Conservation (phyloP, 371 early-diverging fungal genomes). For the Sporodiniella umbellata region DNA sequence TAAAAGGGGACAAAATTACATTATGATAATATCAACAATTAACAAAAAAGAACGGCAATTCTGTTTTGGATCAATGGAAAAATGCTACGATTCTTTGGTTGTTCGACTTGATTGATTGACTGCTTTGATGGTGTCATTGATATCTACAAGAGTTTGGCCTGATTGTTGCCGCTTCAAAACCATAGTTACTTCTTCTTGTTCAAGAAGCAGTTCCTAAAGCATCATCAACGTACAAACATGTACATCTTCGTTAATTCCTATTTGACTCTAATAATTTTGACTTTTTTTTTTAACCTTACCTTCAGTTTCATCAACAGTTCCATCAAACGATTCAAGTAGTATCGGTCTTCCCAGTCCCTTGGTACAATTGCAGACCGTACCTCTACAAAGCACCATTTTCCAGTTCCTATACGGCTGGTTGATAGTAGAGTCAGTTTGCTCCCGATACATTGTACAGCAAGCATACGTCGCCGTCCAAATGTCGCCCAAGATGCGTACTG, state of each 20-base stretch:
- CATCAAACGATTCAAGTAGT: conserved; percentile 12
- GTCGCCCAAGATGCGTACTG: conserved; percentile 14
- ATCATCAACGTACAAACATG: conserved; percentile 10
- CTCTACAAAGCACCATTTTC: conserved; percentile 19
- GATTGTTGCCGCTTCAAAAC: conserved; percentile 9
- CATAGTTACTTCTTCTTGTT: conserved; percentile 12
- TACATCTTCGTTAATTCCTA: conserved; percentile 7
- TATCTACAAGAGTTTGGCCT: conserved; percentile 5
- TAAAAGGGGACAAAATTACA: conserved; percentile 11
- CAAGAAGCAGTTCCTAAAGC: conserved; percentile 12
- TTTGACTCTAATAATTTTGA: conserved; percentile 8
- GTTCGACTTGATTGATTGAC: conserved; percentile 11
- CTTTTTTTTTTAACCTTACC: conserved; percentile 11
- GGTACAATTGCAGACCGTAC: conserved; percentile 16
- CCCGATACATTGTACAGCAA: conserved; percentile 10
- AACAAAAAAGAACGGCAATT: conserved; percentile 9
- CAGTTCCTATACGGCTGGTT: conserved; percentile 13
- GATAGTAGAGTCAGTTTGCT: conserved; percentile 12
- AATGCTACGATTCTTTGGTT: conserved; percentile 6
- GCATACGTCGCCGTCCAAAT: conserved; percentile 9
- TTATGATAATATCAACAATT: conserved; percentile 10
- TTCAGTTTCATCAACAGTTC: conserved; percentile 12
- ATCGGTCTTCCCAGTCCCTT: conserved; percentile 17
- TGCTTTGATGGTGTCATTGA: conserved; percentile 8
- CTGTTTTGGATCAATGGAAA: conserved; percentile 11